Base-by-base conservation (phyloP, 1,284 basidiomycete species). In the Trichosporon faecale region DNA sequence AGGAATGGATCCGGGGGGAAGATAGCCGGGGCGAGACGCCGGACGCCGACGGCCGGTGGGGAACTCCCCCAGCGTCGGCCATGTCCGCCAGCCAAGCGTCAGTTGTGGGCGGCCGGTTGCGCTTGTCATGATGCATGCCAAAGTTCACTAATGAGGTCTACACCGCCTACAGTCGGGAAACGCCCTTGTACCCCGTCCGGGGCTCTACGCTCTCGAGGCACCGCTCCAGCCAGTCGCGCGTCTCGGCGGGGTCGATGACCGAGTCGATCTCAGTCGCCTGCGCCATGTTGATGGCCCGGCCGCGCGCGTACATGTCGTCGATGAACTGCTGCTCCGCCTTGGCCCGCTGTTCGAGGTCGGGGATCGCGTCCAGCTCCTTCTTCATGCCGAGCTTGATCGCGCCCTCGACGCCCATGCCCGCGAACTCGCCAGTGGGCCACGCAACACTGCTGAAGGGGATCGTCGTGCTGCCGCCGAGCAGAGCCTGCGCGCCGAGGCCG, bases 381-480 rank as follows among this genome's bases (percentile, higher is more conserved):
- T 52, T 67, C 68, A 71, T 69, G 33, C 72, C 72, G 40, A 73
- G 72, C 66, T 71, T 71, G 68, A 73, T 68, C 7, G 72, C 72
- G 25, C 72, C 72, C 61, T 73, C 72, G 68, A 73, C 71, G 29
- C 72, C 72, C 72, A 73, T 73, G n/a, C 70, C 70, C 0, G 70
- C 70, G 64, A 73, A 73, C 70, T 73, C 72, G 68, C 72, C 72
- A 3, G 60, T 69, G 2, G 72, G 72, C 72, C 72, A 73, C 11
- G 72, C 70, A 18, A 68, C 72, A 3, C 61, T 66, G 61, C 61
- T 40, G 70, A 70, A 69, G 0, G 72, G 72, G 2, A 73, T 68
- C 14, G 68, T 23, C n/a, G 72, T 70, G 12, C 60, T 65, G 31
- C 72, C 72, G 49, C 72, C 72, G 5, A 73, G 70, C 25, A 73